A percentile compares a stretch with the other conserved stretches of the same genome.
Evolutionary conservation across 1,284 basidiomycete genomes (phyloP).

Genomic region (Apiotrichum gracile): DNA sequence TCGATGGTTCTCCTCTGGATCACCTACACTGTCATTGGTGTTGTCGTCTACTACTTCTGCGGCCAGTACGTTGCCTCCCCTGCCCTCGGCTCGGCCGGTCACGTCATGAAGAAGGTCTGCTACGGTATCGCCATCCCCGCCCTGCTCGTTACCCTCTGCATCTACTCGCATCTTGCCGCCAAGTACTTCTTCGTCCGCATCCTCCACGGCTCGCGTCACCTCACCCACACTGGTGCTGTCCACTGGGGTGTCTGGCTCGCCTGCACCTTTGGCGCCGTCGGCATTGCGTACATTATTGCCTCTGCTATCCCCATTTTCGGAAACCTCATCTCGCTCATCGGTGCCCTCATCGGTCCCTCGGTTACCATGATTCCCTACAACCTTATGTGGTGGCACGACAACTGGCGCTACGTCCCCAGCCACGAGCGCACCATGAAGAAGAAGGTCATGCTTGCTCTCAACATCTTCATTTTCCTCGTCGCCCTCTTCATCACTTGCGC

Average conservation of each 20-base stretch:
- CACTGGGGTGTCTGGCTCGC: slow-evolving; percentile 35
- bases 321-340: slow-evolving; percentile 31
- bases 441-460: slow-evolving; percentile 5
- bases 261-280: slow-evolving; percentile 15
- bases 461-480: slow-evolving; percentile 19
- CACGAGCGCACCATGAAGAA: slow-evolving; percentile 1
- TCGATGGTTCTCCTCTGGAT: slow-evolving; percentile 36
- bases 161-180: slow-evolving; percentile 26
- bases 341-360: slow-evolving; percentile 31
- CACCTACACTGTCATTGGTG: slow-evolving; percentile 33
- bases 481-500: slow-evolving; percentile 27
- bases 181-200: slow-evolving; percentile 35
- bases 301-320: slow-evolving; percentile 30
- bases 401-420: slow-evolving; percentile 6
- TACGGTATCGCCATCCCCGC: slow-evolving; percentile 46
- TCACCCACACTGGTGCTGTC: slow-evolving; percentile 20
- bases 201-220: slow-evolving; percentile 29
- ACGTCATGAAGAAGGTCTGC: slow-evolving; percentile 41
- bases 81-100: slow-evolving; percentile 42
- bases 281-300: slow-evolving; percentile 33
- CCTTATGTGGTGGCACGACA: slow-evolving; percentile 32
- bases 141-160: slow-evolving; percentile 22
- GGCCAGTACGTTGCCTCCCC: slow-evolving; percentile 43
- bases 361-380: slow-evolving; percentile 26
- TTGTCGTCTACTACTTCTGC: slow-evolving; percentile 29